phyloP scores from a whole-genome alignment of 2,329 filamentous ascomycete species.

The Exophiala lecanii-corni region DNA sequence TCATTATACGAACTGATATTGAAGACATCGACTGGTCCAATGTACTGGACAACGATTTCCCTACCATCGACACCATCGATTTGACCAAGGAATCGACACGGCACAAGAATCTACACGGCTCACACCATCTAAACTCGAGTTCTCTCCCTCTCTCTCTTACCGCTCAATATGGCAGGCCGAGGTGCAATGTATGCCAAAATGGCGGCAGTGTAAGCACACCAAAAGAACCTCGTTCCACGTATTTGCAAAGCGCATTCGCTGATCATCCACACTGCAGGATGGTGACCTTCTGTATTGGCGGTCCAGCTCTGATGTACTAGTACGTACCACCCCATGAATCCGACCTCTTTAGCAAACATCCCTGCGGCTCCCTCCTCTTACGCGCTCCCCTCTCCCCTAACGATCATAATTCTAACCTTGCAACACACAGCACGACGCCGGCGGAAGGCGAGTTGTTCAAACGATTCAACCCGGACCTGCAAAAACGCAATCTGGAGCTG shows the following conservation, averaged over 20 bases:
- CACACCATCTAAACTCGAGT: too few species aligned
- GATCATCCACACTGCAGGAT: constrained; percentile 51
- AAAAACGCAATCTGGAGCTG: constrained; percentile 77
- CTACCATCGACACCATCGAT: too few species aligned
- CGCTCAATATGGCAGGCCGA: constrained; percentile 29
- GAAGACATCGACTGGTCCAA: too few species aligned
- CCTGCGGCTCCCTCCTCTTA: too few species aligned
- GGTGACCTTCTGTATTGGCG: constrained; percentile 68
- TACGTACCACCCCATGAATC: constrained; percentile 4
- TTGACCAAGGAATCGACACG: too few species aligned
- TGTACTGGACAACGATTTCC: too few species aligned
- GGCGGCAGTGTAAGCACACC: constrained; percentile 53
- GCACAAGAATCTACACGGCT: too few species aligned
- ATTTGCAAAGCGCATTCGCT: constrained; percentile 3
- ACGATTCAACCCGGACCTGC: constrained; percentile 91
- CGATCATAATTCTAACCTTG: not conserved
- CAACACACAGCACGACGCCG: constrained; percentile 45
- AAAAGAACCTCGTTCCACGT: constrained; percentile 4
- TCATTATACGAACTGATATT: too few species aligned
- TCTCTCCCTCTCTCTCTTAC: too few species aligned
- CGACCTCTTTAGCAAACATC: not conserved
- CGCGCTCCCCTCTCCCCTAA: constrained; percentile 13
- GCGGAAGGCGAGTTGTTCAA: constrained; percentile 87
- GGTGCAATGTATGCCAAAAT: constrained; percentile 60
- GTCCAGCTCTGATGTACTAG: constrained; percentile 76